Base-by-base conservation (phyloP, 1,284 basidiomycete species). In the Butyriboletus appendiculatus region DNA sequence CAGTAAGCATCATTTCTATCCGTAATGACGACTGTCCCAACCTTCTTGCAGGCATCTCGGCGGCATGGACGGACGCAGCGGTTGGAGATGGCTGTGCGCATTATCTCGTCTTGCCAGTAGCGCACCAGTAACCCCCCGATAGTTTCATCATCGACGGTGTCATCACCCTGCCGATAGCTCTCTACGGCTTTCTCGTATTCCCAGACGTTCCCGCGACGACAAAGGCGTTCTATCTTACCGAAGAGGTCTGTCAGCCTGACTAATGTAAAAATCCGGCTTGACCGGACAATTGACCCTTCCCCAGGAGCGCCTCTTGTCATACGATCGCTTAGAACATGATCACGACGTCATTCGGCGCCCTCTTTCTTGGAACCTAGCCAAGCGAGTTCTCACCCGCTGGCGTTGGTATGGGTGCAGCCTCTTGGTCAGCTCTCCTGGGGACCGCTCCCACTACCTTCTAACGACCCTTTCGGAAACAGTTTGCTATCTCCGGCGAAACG, bases 141-240 rank as follows among this genome's bases (percentile, higher is more conserved):
- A 85, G 82, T 20, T 86, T 89, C 65, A 83, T 90, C 56, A 82
- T 90, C 35, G 87, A 90, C 62, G 87, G 87, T 4, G 69, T 86
- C 16, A 88, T 90, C 48, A 89, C 88, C 2, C 67, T 90, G 8
- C 85, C 86, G 0, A 84, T 88, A 53, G 85, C 88, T 0, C 61
- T 88, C 5, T 89, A 90, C 62, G 88, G 88, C 0, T 88, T 87
- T 61, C 60, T 86, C 24, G 74, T 88, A 22, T 90, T 92, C 62
- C 90, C 89, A 11, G 85, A 90, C 62, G 77, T 85, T 11, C 88
- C 88, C 0, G 73, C 77, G 4, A 85, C 81, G 5, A 89, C 86
- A 0, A 80, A 74, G 32, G 85, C 81, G 0, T 86, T 84, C 59
- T 90, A 88, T 67, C 75, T 90, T 12, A 80, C 76, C 11, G 66